These are phyloP conservation scores for Plantago ovata DNA, from an alignment of 257 asterid genomes.

Conservation along the genomic window DNA sequence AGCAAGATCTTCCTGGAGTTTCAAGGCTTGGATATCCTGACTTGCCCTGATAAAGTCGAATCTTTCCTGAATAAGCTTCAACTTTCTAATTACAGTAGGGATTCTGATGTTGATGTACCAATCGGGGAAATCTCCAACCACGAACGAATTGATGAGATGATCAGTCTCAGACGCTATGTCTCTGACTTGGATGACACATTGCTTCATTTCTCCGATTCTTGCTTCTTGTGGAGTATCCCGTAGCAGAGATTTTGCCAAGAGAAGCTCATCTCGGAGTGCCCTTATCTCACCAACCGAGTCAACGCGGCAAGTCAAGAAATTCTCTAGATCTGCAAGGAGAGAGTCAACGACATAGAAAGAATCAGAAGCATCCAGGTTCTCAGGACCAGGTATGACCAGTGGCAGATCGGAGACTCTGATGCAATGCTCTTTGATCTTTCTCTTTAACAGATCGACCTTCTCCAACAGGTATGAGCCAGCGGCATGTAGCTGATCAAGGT, in stretches of 20 bases:
- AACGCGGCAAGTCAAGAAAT: not conserved
- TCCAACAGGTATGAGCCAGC: no score
- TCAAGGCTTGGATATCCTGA: not conserved
- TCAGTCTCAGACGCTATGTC: constrained; percentile 2
- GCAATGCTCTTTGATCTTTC: constrained; percentile 9
- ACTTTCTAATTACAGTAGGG: not conserved
- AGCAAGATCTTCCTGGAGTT: not conserved
- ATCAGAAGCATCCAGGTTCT: not conserved
- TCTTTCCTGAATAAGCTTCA: not conserved
- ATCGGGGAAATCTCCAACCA: not conserved
- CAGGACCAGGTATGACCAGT: not conserved
- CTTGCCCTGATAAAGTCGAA: not conserved
- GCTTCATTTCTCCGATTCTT: no score
- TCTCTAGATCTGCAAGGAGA: constrained; percentile 18
- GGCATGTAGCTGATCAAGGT: no score
- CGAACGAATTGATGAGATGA: constrained; percentile 5
- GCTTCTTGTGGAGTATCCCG: no score
- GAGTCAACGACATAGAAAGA: constrained; percentile 19
- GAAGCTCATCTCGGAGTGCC: no score
- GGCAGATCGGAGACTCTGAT: not conserved
- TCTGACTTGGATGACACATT: not conserved
- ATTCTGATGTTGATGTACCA: not conserved
- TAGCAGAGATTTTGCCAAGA: no score
- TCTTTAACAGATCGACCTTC: no score
- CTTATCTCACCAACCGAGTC: not conserved